Evolutionary conservation across 2,329 filamentous ascomycete species (phyloP), one percentile per base, ranked within the genome.

Genomic region (Penicillium sp.): DNA sequence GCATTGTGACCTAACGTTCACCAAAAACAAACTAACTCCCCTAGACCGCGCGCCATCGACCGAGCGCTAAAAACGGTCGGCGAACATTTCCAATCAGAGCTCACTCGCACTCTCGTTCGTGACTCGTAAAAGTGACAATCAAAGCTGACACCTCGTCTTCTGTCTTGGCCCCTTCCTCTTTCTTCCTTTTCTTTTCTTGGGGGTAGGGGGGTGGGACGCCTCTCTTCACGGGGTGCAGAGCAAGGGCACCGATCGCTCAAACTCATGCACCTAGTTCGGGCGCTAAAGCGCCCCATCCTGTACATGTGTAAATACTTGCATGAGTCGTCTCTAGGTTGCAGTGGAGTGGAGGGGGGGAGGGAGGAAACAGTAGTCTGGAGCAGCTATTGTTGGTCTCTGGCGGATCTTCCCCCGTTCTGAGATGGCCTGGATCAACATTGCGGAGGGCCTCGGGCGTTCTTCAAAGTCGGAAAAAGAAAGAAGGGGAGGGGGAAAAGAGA

Each of bases 21-120:
- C 18, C 18, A 18, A 18, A 18, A 18, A 18, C 18, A 18, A 18
- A 2, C 18, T 18, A 18, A 18, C 18, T 18, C 18, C 18, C 18
- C 18, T n/a, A 27, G 41, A 13, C 26, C 32, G 41, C 29, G 34
- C 32, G 42, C 32, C 42, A 29, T 36, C 24, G 34, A 29, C 13
- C 26, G 24, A 45, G 42, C 28, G 35, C 43, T 33, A 39, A 36
- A 35, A 45, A 45, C 43, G 43, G 43, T n/a, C 38, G 43, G 43
- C 43, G 37, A 32, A 36, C 43, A 36, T 45, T 38, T 11, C 25
- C 34, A 25, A n/a, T 43, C 25, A 25, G 18, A n/a, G 24, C 18
- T 41, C 27, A 5, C 27, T 9, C 39, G 27, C 39, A 41, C 18
- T 18, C 39, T 41, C 39, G 11, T 9, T 41, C 39, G 13, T 28